phyloP scores from a whole-genome alignment of 2,329 filamentous ascomycete species.

The Microsporum audouinii region DNA sequence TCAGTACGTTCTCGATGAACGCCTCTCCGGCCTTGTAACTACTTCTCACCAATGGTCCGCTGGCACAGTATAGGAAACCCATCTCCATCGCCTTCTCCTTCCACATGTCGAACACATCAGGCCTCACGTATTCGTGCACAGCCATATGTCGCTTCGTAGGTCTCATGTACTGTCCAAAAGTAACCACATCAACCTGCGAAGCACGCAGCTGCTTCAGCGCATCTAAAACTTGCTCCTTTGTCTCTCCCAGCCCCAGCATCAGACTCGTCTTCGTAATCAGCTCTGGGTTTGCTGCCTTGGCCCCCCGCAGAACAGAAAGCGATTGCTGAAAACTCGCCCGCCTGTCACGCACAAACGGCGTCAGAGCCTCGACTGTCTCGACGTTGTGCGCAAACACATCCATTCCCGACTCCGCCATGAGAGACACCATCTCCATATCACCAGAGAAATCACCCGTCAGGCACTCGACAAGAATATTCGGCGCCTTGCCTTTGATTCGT shows the following conservation, averaged over 20 bases:
- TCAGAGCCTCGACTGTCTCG: slow-evolving; percentile 85
- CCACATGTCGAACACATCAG: slow-evolving; percentile 86
- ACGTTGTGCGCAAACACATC: slow-evolving; percentile 97
- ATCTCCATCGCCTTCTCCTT: slow-evolving; percentile 77
- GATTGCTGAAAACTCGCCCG: slow-evolving; percentile 83
- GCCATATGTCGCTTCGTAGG: slow-evolving; percentile 97
- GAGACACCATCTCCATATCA: slow-evolving; percentile 70
- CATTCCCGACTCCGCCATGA: slow-evolving; percentile 76
- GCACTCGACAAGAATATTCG: slow-evolving; percentile 36
- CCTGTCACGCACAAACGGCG: slow-evolving; percentile 79
- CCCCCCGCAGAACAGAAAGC: slow-evolving; percentile 64
- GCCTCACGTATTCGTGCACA: slow-evolving; percentile 89
- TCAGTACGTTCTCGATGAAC: slow-evolving; percentile 96
- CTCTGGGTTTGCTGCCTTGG: slow-evolving; percentile 62
- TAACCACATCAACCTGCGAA: slow-evolving; percentile 81
- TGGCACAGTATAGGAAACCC: slow-evolving; percentile 95
- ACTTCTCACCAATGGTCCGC: slow-evolving; percentile 81
- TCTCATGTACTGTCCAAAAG: slow-evolving; percentile 99
- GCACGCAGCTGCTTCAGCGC: slow-evolving; percentile 69
- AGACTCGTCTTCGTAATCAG: slow-evolving; percentile 98
- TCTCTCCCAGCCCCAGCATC: slow-evolving; percentile 92
- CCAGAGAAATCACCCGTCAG: slow-evolving; percentile 71
- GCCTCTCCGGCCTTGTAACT: slow-evolving; percentile 97
- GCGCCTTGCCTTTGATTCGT: slow-evolving; percentile 72
- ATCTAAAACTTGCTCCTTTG: slow-evolving; percentile 71